These are phyloP conservation scores for Phytophthora citricola DNA, from an alignment of 352 stramenopile genomes.

Conservation along the genomic window DNA sequence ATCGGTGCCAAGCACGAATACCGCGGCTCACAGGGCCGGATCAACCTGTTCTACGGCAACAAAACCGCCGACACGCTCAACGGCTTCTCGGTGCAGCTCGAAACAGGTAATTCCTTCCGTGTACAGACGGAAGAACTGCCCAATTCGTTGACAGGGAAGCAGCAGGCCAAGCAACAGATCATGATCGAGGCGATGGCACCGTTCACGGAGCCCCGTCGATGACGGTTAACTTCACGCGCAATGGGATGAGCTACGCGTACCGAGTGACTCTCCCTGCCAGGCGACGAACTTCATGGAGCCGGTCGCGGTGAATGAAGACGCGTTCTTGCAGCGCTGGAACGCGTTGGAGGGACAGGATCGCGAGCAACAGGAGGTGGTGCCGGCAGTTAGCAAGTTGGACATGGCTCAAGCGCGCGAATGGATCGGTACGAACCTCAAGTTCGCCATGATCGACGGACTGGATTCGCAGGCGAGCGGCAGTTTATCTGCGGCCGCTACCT, in stretches of 20 bases:
- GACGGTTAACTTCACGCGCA: slow-evolving; percentile 86
- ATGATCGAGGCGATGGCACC: slow-evolving; percentile 93
- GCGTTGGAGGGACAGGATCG: slow-evolving; percentile 91
- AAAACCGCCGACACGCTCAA: slow-evolving; percentile 80
- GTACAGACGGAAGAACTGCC: slow-evolving; percentile 77
- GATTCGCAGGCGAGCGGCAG: slow-evolving; percentile 81
- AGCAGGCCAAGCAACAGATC: slow-evolving; percentile 93
- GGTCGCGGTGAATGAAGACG: slow-evolving; percentile 88
- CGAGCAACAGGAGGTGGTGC: slow-evolving; percentile 93
- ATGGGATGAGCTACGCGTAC: slow-evolving; percentile 76
- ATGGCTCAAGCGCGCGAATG: slow-evolving; percentile 83
- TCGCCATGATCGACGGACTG: slow-evolving; percentile 83
- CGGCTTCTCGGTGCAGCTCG: slow-evolving; percentile 87
- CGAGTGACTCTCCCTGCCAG: slow-evolving; percentile 80
- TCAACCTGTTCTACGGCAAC: slow-evolving; percentile 97
- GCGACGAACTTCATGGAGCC: slow-evolving; percentile 94
- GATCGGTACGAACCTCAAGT: slow-evolving; percentile 90
- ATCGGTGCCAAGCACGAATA: slow-evolving; percentile 97
- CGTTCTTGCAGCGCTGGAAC: slow-evolving; percentile 94
- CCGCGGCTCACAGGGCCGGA: slow-evolving; percentile 90
- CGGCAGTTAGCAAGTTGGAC: slow-evolving; percentile 82
- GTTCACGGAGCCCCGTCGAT: slow-evolving; percentile 91
- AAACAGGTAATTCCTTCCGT: slow-evolving; percentile 52
- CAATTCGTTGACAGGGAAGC: slow-evolving; percentile 80
- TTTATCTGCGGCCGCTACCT: slow-evolving; percentile 91